Evolutionary conservation across 441 rosid species (phyloP), one percentile per base, ranked within the genome.

Genomic region (Jatropha podagrica): DNA sequence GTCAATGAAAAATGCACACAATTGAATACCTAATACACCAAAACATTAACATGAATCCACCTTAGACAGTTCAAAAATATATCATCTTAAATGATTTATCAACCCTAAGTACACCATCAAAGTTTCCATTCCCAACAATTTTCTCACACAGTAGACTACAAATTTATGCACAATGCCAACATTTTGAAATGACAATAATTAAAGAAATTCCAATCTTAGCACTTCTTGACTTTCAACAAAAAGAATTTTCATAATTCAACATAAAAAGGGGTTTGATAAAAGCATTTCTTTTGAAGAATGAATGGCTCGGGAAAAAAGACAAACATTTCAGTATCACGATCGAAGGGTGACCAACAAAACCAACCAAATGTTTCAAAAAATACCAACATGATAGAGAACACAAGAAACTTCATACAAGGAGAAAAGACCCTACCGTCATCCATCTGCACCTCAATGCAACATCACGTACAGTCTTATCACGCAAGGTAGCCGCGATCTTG

Each of bases 361-460:
- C 46, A 26, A 67, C 4, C 18, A 10, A 13, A 20, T 6, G 1
- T 15, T 63, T 71, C 14, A 61, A 67, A 42, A 6, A 46, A 14
- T 40, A 42, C 12, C 52, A 65, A 48, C 15, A 61, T 26, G 14
- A 70, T 41, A 9, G 18, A n/a, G 32, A 20, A 74, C 55, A 23
- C 2, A 38, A 20, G 49, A 52, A 77, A 69, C 61, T 79, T 60
- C 49, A 54, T 58, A 41, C 48, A 41, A 49, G 73, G 60, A 66
- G 77, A 14, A 58, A 74, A 74, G 68, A 74, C 65, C 90, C 80
- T 87, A 94, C 99, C 73, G 81, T 90, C 95, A 92, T 85, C 98
- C 98, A 96, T 79, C 96, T 87, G 83, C 99, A 96, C 87, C 98
- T 91, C 88, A 96, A 80, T 72, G 99, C 98, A 85, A 96, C 98